Evolutionary conservation across 495 filamentous ascomycete species (phyloP).

Genomic region (Aspergillus sclerotioniger): DNA sequence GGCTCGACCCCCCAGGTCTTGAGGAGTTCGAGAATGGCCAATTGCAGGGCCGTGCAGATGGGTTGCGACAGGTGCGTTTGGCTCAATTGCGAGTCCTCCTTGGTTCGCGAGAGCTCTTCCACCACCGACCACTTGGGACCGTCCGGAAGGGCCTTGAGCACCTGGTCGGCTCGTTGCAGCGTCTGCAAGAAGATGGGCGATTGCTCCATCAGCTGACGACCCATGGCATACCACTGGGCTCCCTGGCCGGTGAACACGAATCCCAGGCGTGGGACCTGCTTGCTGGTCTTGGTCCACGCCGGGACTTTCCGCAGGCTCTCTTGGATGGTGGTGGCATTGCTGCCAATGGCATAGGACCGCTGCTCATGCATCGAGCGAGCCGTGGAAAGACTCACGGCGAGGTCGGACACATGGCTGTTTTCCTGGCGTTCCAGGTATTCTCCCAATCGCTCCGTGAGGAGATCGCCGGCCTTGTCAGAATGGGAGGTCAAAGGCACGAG

Average conservation of each 20-base stretch:
- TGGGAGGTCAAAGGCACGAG: not conserved
- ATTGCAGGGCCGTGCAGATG: not conserved
- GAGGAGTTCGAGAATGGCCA: not conserved
- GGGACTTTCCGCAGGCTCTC: not conserved
- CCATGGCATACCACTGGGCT: constrained; percentile 40
- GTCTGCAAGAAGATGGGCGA: constrained; percentile 23
- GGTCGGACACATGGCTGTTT: not conserved
- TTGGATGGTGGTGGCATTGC: not conserved
- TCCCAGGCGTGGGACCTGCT: constrained; percentile 8
- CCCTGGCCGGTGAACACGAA: constrained; percentile 45
- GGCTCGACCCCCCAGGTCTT: not conserved
- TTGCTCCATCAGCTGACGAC: constrained; percentile 22
- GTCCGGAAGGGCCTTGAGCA: not conserved
- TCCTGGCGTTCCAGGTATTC: not conserved
- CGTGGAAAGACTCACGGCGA: not conserved
- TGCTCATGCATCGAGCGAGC: not conserved
- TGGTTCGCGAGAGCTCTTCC: not conserved
- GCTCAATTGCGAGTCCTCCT: not conserved
- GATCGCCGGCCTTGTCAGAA: not conserved
- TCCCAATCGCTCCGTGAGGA: not conserved
- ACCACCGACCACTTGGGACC: not conserved
- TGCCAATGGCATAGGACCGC: not conserved
- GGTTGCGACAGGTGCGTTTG: not conserved
- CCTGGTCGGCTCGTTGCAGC: not conserved
- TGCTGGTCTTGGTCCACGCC: not conserved